Evolutionary conservation across 192 early-diverging fungal genomes (phyloP), one percentile per base, ranked within the genome.

Genomic region (Haplosporangium gracile): DNA sequence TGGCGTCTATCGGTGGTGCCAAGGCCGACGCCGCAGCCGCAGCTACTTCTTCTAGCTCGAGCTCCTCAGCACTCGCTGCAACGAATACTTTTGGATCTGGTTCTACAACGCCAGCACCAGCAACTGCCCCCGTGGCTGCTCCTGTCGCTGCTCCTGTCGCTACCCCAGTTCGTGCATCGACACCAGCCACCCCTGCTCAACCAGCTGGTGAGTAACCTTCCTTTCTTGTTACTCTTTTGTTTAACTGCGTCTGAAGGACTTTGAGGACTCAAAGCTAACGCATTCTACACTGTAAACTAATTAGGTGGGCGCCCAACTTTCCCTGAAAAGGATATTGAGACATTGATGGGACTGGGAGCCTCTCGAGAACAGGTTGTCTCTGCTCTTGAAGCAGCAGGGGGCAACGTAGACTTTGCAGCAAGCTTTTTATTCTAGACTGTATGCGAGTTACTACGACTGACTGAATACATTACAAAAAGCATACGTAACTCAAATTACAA

Each of bases 371-470:
- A 96, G 71, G 98, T 97, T 9, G 93, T 98, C 73, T 77, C 90
- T 70, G 93, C 95, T 34, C 89, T 99, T 72, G 94, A 97, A 68
- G 92, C 90, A 1, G 88, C 93, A n/a, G 92, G 91, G 8, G 98
- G 98, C 26, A 95, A 99, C 86, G 90, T 93, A 11, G 97, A 99
- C 45, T 68, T 95, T 39, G 98, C 98, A 10, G 97, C 97, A 6
- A 93, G 92, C 76, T 88, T 98, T 68, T 92, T 98, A 47, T 98
- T 99, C 85, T 90, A 93, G 79, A 71, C 10, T 32, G 3, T 65
- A 29, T 11, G 26, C 26, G 11, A 65, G 13, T 0, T 16, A 15
- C 49, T 18, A 32, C 8, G 5, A 65, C 60, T 65, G 11, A 2
- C 29, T 65, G 60, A 65, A 65, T 65, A 65, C 4, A 26, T 10